Percentiles rank a stretch among this genome's conserved stretches.
phyloP scores from a whole-genome alignment of 2,329 filamentous ascomycete species.

The Cyphellophora europaea region DNA sequence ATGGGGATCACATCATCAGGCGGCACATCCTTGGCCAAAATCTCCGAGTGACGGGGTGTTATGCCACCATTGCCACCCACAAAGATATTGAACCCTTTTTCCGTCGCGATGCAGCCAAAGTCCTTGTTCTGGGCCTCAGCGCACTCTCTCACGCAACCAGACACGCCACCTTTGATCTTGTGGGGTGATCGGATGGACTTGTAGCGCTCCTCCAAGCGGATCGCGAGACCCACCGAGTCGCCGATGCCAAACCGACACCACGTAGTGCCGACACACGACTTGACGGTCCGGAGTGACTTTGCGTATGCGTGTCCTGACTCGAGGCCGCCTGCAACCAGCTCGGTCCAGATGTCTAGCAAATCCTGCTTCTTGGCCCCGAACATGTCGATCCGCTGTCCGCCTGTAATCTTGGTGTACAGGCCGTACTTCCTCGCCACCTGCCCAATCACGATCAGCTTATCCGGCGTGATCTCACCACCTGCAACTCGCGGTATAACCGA shows the following conservation, averaged over 20 bases:
- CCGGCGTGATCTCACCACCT: slow-evolving; percentile 78
- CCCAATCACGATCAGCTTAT: slow-evolving; percentile 75
- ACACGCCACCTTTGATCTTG: slow-evolving; percentile 85
- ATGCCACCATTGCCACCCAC: slow-evolving; percentile 84
- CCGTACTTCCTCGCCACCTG: slow-evolving; percentile 75
- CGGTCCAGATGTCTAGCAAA: slow-evolving; percentile 70
- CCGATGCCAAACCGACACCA: slow-evolving; percentile 88
- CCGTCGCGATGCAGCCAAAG: slow-evolving; percentile 83
- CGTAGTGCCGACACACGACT: slow-evolving; percentile 77
- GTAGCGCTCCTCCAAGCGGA: slow-evolving; percentile 79
- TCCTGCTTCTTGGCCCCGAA: slow-evolving; percentile 87
- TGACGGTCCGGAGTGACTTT: slow-evolving; percentile 79
- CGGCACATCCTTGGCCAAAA: slow-evolving; percentile 78
- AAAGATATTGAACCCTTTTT: slow-evolving; percentile 90
- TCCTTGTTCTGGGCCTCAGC: slow-evolving; percentile 91
- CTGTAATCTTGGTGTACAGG: slow-evolving; percentile 86
- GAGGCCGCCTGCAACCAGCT: slow-evolving; percentile 73
- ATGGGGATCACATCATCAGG: slow-evolving; percentile 74
- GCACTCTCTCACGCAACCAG: slow-evolving; percentile 84
- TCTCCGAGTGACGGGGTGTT: slow-evolving; percentile 70
- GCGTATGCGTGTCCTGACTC: slow-evolving; percentile 87
- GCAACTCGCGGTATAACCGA: slow-evolving; percentile 77
- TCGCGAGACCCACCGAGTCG: slow-evolving; percentile 84
- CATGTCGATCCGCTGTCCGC: slow-evolving; percentile 85
- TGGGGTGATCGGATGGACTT: slow-evolving; percentile 84